Base-by-base conservation (phyloP, 768 basidiomycete species). In the Boletus rubropictus region DNA sequence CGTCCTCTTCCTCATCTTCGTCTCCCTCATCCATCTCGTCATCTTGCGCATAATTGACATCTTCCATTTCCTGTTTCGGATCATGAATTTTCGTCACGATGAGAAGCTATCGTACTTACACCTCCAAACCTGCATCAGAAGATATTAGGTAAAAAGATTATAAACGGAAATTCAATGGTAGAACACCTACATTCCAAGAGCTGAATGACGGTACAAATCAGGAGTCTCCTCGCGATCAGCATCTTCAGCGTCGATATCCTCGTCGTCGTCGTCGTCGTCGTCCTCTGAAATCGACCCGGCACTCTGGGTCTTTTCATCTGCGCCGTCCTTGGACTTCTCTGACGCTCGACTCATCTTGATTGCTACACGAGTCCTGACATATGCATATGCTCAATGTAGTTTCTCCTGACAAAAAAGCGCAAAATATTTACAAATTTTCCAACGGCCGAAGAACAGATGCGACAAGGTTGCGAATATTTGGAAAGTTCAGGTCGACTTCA, bases 401-500 rank as follows among this genome's bases (percentile, higher is more conserved):
- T 20, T 21, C 28, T 11, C 6, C 14, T 39, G 22, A 20, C 5
- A 7, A 9, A 25, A 44, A 34, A 41, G 29, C n/a, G 15, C 34
- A 39, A 42, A 41, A 32, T 17, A 68, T 89, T 67, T 65, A 93
- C 93, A 99, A 65, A 56, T 84, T 79, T 57, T 98, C 93, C 41
- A 99, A 69, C 7, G 96, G 94, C 12, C 85, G 81, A 36, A 99
- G 72, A 48, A 99, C 82, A 0, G 89, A 82, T 14, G 85, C 82
- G n/a, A 97, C 85, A 25, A 97, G 72, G 32, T 78, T 78, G 41
- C 88, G 83, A 51, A 96, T 81, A 56, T 92, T 84, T 2, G 96
- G 96, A 67, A 91, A 97, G 62, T 96, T 96, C 32, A 98, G 78
- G 60, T 99, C 96, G 34, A 95, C 82, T 44, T 99, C 96, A 5